Evolutionary conservation across 2,329 filamentous ascomycete genomes (phyloP).

Genomic region (Fusarium sp.): DNA sequence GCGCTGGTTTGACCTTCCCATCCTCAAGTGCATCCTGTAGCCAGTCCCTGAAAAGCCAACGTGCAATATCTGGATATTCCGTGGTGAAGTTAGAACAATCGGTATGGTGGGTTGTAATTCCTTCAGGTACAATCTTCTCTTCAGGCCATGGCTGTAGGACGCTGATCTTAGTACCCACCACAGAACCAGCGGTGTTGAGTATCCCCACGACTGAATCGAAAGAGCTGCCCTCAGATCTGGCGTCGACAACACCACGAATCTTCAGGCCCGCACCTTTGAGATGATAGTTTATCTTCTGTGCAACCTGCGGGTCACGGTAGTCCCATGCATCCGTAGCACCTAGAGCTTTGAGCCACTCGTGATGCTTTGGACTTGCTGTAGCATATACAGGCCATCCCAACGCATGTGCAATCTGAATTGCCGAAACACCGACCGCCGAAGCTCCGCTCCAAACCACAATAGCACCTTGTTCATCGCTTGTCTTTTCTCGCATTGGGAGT

Average conservation of each 20-base stretch:
- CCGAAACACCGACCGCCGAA: slow-evolving; percentile 31
- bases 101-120: background rate
- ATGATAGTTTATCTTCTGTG: background rate
- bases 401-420: slow-evolving; percentile 19
- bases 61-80: background rate
- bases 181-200: fast-evolving
- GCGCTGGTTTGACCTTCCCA: background rate
- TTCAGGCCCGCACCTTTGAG: fast-evolving
- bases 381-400: slow-evolving; percentile 26
- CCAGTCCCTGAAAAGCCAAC: background rate
- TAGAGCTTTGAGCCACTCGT: slow-evolving; percentile 1
- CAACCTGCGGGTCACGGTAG: background rate
- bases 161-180: fast-evolving
- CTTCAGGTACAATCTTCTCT: fast-evolving
- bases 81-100: background rate
- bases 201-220: background rate
- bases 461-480: slow-evolving; percentile 35
- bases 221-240: background rate
- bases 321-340: background rate
- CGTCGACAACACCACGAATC: background rate
- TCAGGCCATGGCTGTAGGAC: background rate
- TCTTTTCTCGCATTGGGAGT: slow-evolving; percentile 22
- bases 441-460: slow-evolving; percentile 50
- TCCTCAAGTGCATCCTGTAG: fast-evolving
- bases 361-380: slow-evolving; percentile 22